phyloP scores from a whole-genome alignment of 2,329 filamentous ascomycete species.

The Leptographium procerum region DNA sequence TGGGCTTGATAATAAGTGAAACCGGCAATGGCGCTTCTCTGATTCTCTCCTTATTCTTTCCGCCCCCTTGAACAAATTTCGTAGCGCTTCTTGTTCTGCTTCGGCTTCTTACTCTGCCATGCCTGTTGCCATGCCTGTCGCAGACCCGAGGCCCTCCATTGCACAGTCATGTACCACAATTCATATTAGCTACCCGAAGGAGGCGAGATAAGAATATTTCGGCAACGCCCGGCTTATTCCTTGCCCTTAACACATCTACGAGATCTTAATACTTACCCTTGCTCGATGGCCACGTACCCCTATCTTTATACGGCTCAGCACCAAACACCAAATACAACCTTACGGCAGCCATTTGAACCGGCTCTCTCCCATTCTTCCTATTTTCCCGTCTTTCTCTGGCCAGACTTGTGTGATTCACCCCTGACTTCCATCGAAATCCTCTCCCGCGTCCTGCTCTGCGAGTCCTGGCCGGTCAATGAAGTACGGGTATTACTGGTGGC shows the following conservation, averaged over 20 bases:
- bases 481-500: background rate
- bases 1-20: background rate
- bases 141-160: background rate
- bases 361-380: background rate
- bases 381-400: background rate
- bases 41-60: background rate
- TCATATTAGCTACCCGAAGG: background rate
- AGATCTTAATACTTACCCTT: background rate
- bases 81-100: background rate
- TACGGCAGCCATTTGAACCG: background rate
- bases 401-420: no score
- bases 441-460: background rate
- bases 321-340: background rate
- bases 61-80: background rate
- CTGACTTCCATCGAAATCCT: background rate
- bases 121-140: no score
- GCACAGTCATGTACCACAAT: background rate
- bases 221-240: background rate
- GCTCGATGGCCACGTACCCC: background rate
- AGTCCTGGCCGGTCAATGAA: background rate
- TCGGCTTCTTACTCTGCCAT: no score
- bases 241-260: background rate
- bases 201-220: background rate
- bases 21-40: background rate
- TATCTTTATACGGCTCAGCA: background rate